Percentiles rank a stretch among this genome's conserved stretches.
Evolutionary conservation across 2,329 filamentous ascomycete species (phyloP).

Genomic region (Colletotrichum kahawae): DNA sequence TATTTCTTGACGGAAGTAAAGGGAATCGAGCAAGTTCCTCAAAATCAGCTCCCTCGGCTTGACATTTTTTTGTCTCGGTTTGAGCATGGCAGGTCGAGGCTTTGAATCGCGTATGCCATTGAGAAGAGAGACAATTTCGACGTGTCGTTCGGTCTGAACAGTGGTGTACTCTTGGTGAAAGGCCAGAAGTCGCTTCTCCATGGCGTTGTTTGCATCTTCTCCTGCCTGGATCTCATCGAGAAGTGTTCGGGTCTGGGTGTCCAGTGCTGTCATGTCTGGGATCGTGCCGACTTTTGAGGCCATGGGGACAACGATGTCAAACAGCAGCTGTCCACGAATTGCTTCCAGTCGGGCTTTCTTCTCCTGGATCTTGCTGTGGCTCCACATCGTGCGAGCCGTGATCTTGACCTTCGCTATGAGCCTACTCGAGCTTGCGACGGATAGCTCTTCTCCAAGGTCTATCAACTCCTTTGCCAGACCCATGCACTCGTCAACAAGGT

Average conservation of each 20-base stretch:
- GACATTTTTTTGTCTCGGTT: no score
- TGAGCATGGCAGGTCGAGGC: no score
- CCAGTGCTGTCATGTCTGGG: accelerated
- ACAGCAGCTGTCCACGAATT: neutral
- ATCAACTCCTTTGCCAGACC: neutral
- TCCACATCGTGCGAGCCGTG: neutral
- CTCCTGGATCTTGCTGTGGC: neutral
- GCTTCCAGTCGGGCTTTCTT: accelerated
- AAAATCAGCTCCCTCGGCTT: no score
- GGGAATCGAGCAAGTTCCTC: no score
- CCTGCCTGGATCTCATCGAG: accelerated
- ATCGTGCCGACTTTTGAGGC: accelerated
- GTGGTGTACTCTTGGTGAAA: neutral
- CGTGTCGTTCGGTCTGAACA: accelerated
- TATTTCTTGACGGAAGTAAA: neutral
- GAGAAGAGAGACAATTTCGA: neutral
- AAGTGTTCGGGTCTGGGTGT: neutral
- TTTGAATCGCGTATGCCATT: neutral
- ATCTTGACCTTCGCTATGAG: accelerated
- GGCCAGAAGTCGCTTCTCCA: neutral
- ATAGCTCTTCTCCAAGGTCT: accelerated
- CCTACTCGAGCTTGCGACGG: accelerated
- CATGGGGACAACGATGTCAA: neutral
- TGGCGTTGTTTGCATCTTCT: accelerated
- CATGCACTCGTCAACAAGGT: no score